phyloP scores from a whole-genome alignment of 768 basidiomycete species.

The Stropharia rugosoannulata region DNA sequence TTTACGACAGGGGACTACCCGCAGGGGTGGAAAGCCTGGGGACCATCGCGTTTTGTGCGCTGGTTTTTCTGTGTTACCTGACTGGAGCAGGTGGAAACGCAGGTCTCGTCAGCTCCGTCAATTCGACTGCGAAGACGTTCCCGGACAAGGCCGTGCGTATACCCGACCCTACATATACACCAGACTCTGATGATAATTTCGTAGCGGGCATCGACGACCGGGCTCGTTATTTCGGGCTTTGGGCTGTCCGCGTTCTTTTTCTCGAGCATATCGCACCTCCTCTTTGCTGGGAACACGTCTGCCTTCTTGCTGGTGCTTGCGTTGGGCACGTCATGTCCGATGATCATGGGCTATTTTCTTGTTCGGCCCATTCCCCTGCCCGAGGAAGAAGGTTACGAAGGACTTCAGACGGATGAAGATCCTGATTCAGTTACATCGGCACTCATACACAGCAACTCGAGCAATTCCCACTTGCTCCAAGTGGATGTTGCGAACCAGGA shows the following conservation, averaged over 20 bases:
- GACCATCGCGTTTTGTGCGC: slow-evolving; percentile 40
- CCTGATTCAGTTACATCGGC: slow-evolving; percentile 12
- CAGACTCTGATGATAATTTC: not conserved
- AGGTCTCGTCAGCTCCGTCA: slow-evolving; percentile 69
- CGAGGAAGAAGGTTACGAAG: slow-evolving; percentile 24
- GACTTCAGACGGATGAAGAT: slow-evolving; percentile 18
- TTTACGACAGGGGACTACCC: slow-evolving; percentile 58
- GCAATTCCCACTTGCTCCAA: slow-evolving; percentile 19
- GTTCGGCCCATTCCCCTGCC: slow-evolving; percentile 69
- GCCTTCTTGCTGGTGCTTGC: slow-evolving; percentile 75
- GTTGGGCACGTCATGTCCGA: slow-evolving; percentile 75
- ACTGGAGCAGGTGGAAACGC: slow-evolving; percentile 80
- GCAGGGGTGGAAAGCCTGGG: slow-evolving; percentile 34
- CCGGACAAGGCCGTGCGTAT: slow-evolving; percentile 62
- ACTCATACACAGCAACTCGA: slow-evolving; percentile 12
- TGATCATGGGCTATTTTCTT: slow-evolving; percentile 75
- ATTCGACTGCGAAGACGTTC: slow-evolving; percentile 83
- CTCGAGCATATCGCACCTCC: slow-evolving; percentile 66
- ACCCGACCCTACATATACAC: not conserved
- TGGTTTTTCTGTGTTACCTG: slow-evolving; percentile 64
- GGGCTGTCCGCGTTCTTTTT: slow-evolving; percentile 93
- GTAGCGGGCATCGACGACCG: slow-evolving; percentile 77
- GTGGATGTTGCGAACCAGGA: not conserved
- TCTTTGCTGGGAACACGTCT: slow-evolving; percentile 78
- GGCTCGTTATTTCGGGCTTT: slow-evolving; percentile 82